These are phyloP conservation scores for Ambrosia hybrid DNA, from an alignment of 140 eudicot species.

Conservation along the genomic window DNA sequence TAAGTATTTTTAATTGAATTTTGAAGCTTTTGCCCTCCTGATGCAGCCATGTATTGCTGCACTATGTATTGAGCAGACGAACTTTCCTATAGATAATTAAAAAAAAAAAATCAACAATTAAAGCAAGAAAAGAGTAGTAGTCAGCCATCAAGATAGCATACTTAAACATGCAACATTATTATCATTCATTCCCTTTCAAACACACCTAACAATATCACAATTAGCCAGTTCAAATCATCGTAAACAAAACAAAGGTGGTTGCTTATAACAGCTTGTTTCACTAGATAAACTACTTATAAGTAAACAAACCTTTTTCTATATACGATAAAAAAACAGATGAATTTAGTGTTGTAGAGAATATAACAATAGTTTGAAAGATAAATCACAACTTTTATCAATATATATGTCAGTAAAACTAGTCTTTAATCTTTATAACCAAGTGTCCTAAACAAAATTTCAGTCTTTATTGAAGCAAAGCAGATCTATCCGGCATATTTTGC, in stretches of 20 bases:
- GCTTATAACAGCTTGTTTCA: neutral
- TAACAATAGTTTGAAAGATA: too few relatives aligned
- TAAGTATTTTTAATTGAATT: conserved; percentile 75
- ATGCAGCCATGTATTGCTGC: conserved; percentile 95
- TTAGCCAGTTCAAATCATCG: neutral
- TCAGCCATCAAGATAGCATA: conserved; percentile 11
- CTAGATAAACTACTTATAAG: neutral
- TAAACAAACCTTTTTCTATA: neutral
- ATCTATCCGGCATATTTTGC: too few relatives aligned
- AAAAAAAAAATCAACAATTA: neutral
- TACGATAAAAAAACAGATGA: neutral
- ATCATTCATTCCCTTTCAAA: neutral
- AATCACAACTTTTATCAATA: too few relatives aligned
- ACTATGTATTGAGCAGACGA: conserved; percentile 94
- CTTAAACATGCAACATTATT: neutral
- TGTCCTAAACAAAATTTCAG: too few relatives aligned
- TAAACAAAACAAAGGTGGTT: neutral
- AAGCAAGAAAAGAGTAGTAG: neutral
- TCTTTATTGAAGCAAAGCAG: too few relatives aligned
- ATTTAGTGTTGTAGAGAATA: too few relatives aligned
- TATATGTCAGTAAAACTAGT: too few relatives aligned
- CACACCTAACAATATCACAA: too few relatives aligned
- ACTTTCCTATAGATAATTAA: conserved; percentile 55
- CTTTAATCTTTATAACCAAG: too few relatives aligned
- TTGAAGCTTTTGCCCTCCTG: conserved; percentile 82